A percentile compares a stretch with the other conserved stretches of the same genome.
phyloP scores from a whole-genome alignment of 164 flowering plant genomes.

The Pachysandra terminalis region DNA sequence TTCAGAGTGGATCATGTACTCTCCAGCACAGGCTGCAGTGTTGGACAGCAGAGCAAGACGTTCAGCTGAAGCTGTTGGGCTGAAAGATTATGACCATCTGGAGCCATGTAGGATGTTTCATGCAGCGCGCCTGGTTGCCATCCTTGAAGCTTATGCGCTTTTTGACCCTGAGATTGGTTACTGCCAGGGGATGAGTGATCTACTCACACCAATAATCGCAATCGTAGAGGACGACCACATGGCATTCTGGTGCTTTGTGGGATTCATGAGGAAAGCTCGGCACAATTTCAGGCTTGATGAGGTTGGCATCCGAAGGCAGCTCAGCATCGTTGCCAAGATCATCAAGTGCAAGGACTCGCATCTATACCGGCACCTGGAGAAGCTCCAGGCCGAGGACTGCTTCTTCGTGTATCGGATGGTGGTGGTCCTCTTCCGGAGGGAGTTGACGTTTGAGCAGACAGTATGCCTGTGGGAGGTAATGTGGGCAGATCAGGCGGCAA shows the following conservation, averaged over 20 bases:
- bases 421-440: slow-evolving; percentile 88
- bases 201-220: slow-evolving; percentile 85
- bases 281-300: slow-evolving; percentile 95
- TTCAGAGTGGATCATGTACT: slow-evolving; percentile 65
- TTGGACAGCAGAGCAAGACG: slow-evolving; percentile 56
- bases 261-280: slow-evolving; percentile 90
- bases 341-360: slow-evolving; percentile 85
- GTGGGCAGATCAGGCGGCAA: slow-evolving; percentile 98
- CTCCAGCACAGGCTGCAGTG: slow-evolving; percentile 63
- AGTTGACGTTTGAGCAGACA: slow-evolving; percentile 80
- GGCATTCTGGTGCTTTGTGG: slow-evolving; percentile 99
- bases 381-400: slow-evolving; percentile 90
- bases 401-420: slow-evolving; percentile 98
- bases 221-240: slow-evolving; percentile 78
- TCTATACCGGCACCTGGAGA: slow-evolving; percentile 81
- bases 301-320: slow-evolving; percentile 81
- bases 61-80: slow-evolving; percentile 71
- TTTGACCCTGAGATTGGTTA: slow-evolving; percentile 92
- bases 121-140: slow-evolving; percentile 90
- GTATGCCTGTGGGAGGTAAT: slow-evolving; percentile 93
- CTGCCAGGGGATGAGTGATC: slow-evolving; percentile 98
- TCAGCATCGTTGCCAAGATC: slow-evolving; percentile 74
- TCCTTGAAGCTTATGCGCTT: slow-evolving; percentile 93
- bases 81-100: slow-evolving; percentile 81
- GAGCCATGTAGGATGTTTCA: slow-evolving; percentile 74